phyloP scores from a whole-genome alignment of 2,329 filamentous ascomycete genomes.

The Magnaporthales sp. region DNA sequence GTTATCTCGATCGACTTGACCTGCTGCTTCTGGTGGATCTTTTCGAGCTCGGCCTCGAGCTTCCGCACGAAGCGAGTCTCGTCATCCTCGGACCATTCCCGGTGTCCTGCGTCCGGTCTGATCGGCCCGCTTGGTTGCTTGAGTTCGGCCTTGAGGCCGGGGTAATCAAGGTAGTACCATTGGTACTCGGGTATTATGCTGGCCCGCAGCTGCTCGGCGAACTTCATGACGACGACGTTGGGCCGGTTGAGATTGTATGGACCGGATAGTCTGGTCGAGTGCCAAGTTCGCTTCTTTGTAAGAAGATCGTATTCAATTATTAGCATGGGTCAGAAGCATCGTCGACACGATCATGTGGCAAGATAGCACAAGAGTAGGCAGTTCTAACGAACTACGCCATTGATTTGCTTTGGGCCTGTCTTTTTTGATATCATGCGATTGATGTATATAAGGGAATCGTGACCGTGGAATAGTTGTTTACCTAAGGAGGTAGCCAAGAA shows the following conservation, averaged over 20 bases:
- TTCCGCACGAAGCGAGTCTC: conserved; percentile 80
- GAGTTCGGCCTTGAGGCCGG: conserved; percentile 80
- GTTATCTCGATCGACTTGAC: conserved; percentile 96
- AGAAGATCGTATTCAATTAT: conserved; percentile 39
- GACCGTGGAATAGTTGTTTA: neutral
- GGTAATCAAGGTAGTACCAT: conserved; percentile 98
- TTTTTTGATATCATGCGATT: neutral
- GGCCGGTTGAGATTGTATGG: conserved; percentile 25
- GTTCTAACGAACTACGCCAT: neutral
- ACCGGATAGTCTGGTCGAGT: conserved; percentile 20
- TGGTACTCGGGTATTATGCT: conserved; percentile 95
- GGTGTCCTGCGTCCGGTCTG: conserved; percentile 14
- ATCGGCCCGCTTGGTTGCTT: conserved; percentile 57
- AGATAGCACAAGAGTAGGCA: neutral
- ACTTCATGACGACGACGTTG: conserved; percentile 61
- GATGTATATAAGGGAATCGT: neutral
- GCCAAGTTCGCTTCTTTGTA: conserved; percentile 30
- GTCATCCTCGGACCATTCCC: conserved; percentile 82
- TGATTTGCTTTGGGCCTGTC: neutral
- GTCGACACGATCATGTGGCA: neutral
- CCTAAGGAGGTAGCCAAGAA: neutral
- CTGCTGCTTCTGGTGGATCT: conserved; percentile 96
- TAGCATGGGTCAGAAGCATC: conserved; percentile 30
- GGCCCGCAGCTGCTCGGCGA: conserved; percentile 92
- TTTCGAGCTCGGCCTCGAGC: conserved; percentile 88